Conservation (phyloP, 2,329 filamentous ascomycete genomes). For the Neurospora sp. region DNA sequence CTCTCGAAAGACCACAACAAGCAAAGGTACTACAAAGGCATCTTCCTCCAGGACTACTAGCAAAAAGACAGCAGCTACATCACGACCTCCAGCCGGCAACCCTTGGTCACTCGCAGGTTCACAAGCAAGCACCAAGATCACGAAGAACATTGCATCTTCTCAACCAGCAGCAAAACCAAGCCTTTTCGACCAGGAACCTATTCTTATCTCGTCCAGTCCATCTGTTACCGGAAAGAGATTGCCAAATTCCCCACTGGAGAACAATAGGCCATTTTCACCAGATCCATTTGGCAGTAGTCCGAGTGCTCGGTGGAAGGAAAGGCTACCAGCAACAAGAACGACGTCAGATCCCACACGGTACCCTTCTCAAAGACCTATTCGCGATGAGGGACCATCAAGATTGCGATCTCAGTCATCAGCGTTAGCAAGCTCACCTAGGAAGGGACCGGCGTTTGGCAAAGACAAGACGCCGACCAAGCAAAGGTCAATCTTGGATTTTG, state of each 20-base stretch:
- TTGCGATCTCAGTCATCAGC: not conserved
- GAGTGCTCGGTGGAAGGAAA: constrained; percentile 19
- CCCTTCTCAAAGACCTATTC: not conserved
- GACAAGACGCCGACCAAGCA: not conserved
- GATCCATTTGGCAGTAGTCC: constrained; percentile 33
- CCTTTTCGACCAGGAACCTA: constrained; percentile 10
- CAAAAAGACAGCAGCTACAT: constrained; percentile 16
- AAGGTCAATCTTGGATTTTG: not conserved
- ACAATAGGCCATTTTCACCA: not conserved
- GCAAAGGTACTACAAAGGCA: constrained; percentile 17
- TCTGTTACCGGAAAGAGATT: not conserved
- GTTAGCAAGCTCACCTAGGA: not conserved
- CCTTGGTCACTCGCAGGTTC: constrained; percentile 32
- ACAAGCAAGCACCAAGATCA: constrained; percentile 23
- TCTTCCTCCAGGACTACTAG: not conserved
- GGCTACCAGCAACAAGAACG: constrained; percentile 16
- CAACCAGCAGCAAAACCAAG: constrained; percentile 1
- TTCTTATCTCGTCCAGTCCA: constrained; percentile 23
- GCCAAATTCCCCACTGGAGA: not conserved
- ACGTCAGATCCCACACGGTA: constrained; percentile 2
- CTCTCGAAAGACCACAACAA: not conserved
- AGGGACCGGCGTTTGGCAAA: not conserved
- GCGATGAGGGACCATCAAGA: not conserved
- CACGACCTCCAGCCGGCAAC: constrained; percentile 16
- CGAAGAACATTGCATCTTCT: constrained; percentile 8